Base-by-base conservation (phyloP, 768 basidiomycete genomes). In the Mrakia gelida region DNA sequence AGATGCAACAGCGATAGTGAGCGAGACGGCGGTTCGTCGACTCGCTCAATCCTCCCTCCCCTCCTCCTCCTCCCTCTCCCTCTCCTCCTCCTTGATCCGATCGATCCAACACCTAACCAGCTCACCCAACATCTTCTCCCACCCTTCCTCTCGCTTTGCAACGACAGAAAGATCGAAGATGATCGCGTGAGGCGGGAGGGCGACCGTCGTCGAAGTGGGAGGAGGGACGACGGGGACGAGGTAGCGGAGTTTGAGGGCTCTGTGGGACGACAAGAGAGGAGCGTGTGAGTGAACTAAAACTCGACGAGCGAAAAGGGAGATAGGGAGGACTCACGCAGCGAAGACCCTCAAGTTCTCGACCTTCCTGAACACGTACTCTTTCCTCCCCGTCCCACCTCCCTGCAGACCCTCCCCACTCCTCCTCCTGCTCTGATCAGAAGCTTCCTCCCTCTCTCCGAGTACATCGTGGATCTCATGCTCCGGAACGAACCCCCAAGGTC, bases 401-500 rank as follows among this genome's bases (percentile, higher is more conserved):
- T 82, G 34, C 30, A 59, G 26, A 26, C 52, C 65, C 61, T 54
- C 75, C 16, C 34, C 61, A 82, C 85, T 34, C 80, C 81, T 0
- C 80, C 81, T 30, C 82, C 84, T 18, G 84, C 83, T 10, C 86
- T 86, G 0, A 2, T 87, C 86, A 75, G 84, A 85, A 82, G 63
- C 10, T 9, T 15, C 23, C 10, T 16, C 63, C 21, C 15, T n/a
- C 34, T 54, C 18, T 11, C 45, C 38, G 30, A 34, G 67, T 0
- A 95, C 90, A 81, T 93, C 92, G 81, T 95, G 94, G 26, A 96
- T 89, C 2, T 89, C 88, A 76, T 91, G 89, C 63, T 87, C 85
- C 79, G 88, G 91, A 76, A 95, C 91, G 84, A 91, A 95, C 0
- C 94, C 94, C 93, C 93, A 96, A 0, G 92, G 92, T 80, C 91